Evolutionary conservation across 768 basidiomycete genomes (phyloP), one percentile per base, ranked within the genome.

Genomic region (Pleurotus tuoliensis): DNA sequence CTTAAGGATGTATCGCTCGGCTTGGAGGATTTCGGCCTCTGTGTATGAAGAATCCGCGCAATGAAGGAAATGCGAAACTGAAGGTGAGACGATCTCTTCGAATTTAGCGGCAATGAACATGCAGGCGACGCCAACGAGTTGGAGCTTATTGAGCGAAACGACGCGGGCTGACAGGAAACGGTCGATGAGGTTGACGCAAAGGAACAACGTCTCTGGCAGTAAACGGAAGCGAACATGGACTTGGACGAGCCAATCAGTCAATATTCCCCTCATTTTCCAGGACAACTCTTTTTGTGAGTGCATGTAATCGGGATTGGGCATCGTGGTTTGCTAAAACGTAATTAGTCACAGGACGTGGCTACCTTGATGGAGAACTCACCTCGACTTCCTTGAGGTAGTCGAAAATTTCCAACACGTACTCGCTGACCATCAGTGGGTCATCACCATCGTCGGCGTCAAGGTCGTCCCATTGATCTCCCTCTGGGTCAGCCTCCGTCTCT

Each of bases 261-360:
- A 82, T 61, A 98, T 90, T 5, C 90, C 88, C 7, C 96, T 91
- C 91, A 96, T 96, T 61, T 90, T 89, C 96, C 96, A 98, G 1
- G 91, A 89, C 41, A 99, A 82, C 61, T 98, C 93, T 63, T 88
- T 89, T 71, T 99, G 97, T 62, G 78, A 87, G 37, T 89, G 83
- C 94, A 98, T 99, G 72, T 98, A 99, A 67, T 92, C 85, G 2
- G 93, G 87, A 64, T 92, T 92, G 5, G 97, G 92, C 79, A 97
- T 87, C 0, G 90, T 94, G 13, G 76, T 78, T 62, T 86, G 74
- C 94, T 83, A 58, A 53, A 30, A 69, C 34, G 27, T 37, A 24
- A 15, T 11, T 27, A 56, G 37, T 43, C 48, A 54, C 24, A 15
- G 43, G n/a, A 37, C 30, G 37, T 22, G 11, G 7, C 13, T 9